phyloP scores from a whole-genome alignment of 1,139 yeast genomes.

The Protomyces macrosporus region DNA sequence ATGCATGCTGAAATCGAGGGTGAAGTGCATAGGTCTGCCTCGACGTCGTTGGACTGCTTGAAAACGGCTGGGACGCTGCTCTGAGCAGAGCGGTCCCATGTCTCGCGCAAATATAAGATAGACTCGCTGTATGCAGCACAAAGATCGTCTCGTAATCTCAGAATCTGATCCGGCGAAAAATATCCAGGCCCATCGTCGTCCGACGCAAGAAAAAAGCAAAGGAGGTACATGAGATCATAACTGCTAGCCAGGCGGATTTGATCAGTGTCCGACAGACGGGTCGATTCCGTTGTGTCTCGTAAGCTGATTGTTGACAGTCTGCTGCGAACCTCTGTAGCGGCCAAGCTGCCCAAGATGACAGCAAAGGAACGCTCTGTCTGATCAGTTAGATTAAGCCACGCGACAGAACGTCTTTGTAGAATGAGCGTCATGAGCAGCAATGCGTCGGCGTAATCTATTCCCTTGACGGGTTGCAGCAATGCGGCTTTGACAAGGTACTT shows the following conservation, averaged over 20 bases:
- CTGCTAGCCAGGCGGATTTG: not conserved
- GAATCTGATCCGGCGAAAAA: constrained; percentile 1
- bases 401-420: not conserved
- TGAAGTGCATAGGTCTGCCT: not conserved
- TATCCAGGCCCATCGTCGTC: not conserved
- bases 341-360: not conserved
- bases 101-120: constrained; percentile 10
- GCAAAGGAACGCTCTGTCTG: not conserved
- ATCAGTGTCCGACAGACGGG: not conserved
- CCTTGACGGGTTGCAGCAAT: not conserved
- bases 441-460: not conserved
- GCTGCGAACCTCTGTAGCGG: constrained; percentile 3
- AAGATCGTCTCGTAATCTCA: constrained; percentile 9
- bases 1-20: constrained; percentile 3
- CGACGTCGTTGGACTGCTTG: not conserved
- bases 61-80: not conserved
- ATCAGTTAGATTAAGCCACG: not conserved
- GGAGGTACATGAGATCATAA: constrained; percentile 3
- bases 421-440: constrained; percentile 5
- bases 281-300: not conserved
- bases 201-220: constrained; percentile 4
- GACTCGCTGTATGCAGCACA: constrained; percentile 13
- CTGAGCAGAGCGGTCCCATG: constrained; percentile 2
- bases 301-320: not conserved
- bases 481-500: not conserved